These are phyloP conservation scores for Basidioascus undulatus DNA, from an alignment of 768 basidiomycete species.

Conservation along the genomic window DNA sequence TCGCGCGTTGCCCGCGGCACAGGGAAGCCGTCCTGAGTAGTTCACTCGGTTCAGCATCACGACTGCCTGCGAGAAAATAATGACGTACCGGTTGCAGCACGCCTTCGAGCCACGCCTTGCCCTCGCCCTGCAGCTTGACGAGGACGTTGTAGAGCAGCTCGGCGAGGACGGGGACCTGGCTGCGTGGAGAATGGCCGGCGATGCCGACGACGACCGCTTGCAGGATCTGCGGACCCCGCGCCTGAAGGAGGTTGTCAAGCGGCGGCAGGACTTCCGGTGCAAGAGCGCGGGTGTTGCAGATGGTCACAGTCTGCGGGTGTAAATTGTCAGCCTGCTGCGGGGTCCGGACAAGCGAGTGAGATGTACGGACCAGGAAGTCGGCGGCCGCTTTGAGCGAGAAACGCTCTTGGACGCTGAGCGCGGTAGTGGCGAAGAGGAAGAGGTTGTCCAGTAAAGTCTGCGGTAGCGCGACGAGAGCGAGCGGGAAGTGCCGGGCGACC, in stretches of 20 bases:
- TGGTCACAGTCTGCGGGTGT: no score
- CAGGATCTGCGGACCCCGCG: slow-evolving; percentile 42
- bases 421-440: slow-evolving; percentile 40
- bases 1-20: slow-evolving; percentile 45
- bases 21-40: slow-evolving; percentile 40
- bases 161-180: slow-evolving; percentile 56
- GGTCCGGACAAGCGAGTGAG: neutral
- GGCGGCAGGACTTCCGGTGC: no score
- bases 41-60: neutral
- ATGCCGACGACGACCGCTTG: slow-evolving; percentile 53
- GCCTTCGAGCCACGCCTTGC: slow-evolving; percentile 44
- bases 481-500: slow-evolving; percentile 16
- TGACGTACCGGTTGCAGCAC: slow-evolving; percentile 36
- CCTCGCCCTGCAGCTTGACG: slow-evolving; percentile 30
- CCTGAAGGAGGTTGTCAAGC: no score
- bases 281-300: no score
- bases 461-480: slow-evolving; percentile 34
- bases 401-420: slow-evolving; percentile 50
- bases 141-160: slow-evolving; percentile 51
- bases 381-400: slow-evolving; percentile 64
- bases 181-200: slow-evolving; percentile 60
- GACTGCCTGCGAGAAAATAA: no score
- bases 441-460: slow-evolving; percentile 38
- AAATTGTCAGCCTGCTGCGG: no score
- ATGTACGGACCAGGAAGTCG: slow-evolving; percentile 45